These are phyloP conservation scores for Endogone sp. DNA, from an alignment of 192 early-diverging fungal species.

Conservation along the genomic window DNA sequence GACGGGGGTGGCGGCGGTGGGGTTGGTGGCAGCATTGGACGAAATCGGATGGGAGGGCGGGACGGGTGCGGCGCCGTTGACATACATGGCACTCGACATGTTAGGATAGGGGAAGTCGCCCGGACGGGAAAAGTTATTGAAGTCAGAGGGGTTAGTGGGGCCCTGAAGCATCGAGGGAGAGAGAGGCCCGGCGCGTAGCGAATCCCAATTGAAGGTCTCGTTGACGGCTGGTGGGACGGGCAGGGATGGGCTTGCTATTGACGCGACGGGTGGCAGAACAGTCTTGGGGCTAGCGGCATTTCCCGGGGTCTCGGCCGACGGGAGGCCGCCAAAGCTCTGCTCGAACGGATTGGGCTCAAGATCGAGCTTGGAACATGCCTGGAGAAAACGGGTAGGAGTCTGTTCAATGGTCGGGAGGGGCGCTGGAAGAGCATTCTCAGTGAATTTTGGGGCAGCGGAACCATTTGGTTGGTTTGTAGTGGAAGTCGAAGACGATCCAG, in stretches of 20 bases:
- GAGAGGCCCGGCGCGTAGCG: conserved; percentile 67
- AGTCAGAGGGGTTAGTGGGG: conserved; percentile 37
- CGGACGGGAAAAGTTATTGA: not conserved
- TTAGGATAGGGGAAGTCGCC: not conserved
- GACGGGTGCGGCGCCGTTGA: not conserved
- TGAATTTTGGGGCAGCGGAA: not conserved
- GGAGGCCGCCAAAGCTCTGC: conserved; percentile 62
- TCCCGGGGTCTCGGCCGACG: conserved; percentile 11
- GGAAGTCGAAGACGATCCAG: not conserved
- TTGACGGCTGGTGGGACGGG: conserved; percentile 30
- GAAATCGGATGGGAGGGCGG: conserved; percentile 9
- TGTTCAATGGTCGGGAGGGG: not conserved
- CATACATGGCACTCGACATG: not conserved
- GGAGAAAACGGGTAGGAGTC: not conserved
- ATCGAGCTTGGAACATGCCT: conserved; percentile 58
- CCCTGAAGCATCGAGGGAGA: conserved; percentile 77
- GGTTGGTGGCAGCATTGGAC: not conserved
- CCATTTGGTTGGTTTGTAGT: not conserved
- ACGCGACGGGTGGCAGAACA: conserved; percentile 65
- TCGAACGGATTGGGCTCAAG: conserved; percentile 90
- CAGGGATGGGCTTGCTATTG: conserved; percentile 49
- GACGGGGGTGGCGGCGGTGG: too few relatives aligned
- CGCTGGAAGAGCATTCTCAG: not conserved
- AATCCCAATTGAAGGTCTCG: conserved; percentile 45
- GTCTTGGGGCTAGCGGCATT: conserved; percentile 20